phyloP scores from a whole-genome alignment of 1,284 basidiomycete species.

The Malassezia yamatoensis region DNA sequence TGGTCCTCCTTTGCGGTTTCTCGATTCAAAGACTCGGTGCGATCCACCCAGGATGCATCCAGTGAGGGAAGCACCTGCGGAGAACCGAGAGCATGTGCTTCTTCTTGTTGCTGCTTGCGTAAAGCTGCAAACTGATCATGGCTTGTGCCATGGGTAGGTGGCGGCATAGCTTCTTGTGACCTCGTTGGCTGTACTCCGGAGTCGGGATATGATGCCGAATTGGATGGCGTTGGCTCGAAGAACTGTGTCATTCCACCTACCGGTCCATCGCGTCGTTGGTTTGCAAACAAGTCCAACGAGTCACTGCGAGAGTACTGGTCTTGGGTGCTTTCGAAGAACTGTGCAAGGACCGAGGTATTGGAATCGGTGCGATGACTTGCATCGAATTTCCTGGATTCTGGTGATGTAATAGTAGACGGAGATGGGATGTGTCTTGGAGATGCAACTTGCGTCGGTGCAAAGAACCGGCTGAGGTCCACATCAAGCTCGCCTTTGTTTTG shows the following conservation, averaged over 20 bases:
- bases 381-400: neutral
- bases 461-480: conserved; percentile 29
- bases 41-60: conserved; percentile 28
- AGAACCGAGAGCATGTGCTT: conserved; percentile 22
- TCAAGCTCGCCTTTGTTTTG: conserved; percentile 6
- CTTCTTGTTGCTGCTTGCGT: conserved; percentile 28
- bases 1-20: neutral
- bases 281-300: conserved; percentile 34
- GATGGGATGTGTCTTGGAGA: conserved; percentile 8
- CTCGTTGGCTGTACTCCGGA: neutral
- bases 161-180: conserved; percentile 25
- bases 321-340: conserved; percentile 41
- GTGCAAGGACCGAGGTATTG: conserved; percentile 31
- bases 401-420: conserved; percentile 11
- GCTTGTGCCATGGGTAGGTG: conserved; percentile 21
- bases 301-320: conserved; percentile 25
- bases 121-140: conserved; percentile 36
- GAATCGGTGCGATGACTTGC: conserved; percentile 13
- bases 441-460: conserved; percentile 23
- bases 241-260: conserved; percentile 30
- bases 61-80: conserved; percentile 28
- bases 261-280: conserved; percentile 20
- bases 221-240: conserved; percentile 22
- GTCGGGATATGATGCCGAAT: neutral
- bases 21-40: conserved; percentile 19